Evolutionary conservation across 169 alveolate species (phyloP).

Genomic region (Cystoisospora suis): DNA sequence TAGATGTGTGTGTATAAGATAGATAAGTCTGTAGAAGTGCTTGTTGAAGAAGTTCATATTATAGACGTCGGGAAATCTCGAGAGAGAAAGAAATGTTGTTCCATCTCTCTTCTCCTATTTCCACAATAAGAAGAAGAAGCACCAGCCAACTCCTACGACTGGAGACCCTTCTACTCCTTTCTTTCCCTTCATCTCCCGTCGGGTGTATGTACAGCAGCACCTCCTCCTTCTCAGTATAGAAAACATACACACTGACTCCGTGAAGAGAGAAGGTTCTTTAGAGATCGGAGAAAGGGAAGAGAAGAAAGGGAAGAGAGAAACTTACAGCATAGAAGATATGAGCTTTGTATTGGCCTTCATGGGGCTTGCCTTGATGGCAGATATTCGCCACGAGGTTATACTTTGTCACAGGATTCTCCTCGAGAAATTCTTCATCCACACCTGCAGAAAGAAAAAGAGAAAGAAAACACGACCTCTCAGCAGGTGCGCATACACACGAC

Average conservation of each 20-base stretch:
- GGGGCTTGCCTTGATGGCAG: conserved; percentile 96
- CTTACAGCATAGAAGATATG: conserved; percentile 81
- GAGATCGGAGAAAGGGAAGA: neutral
- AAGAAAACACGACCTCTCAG: no score
- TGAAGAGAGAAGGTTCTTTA: neutral
- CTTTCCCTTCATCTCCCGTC: no score
- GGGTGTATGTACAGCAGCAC: no score
- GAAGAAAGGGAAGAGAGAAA: neutral
- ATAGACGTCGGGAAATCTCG: no score
- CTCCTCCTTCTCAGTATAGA: no score
- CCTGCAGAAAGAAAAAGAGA: conserved; percentile 1
- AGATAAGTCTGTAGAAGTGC: neutral
- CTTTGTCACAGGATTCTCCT: conserved; percentile 80
- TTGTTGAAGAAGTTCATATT: neutral
- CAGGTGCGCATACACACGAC: neutral
- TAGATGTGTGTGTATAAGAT: neutral
- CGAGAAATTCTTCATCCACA: conserved; percentile 75
- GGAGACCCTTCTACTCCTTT: no score
- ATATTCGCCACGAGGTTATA: conserved; percentile 93
- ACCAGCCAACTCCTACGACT: no score
- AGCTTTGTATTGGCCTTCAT: conserved; percentile 91
- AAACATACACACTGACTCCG: no score
- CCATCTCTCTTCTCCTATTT: no score
- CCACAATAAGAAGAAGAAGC: no score
- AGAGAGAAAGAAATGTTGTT: no score